A percentile compares a stretch with the other conserved stretches of the same genome.
Evolutionary conservation across 2,329 filamentous ascomycete species (phyloP).

Genomic region (Fusarium gaditjirri): DNA sequence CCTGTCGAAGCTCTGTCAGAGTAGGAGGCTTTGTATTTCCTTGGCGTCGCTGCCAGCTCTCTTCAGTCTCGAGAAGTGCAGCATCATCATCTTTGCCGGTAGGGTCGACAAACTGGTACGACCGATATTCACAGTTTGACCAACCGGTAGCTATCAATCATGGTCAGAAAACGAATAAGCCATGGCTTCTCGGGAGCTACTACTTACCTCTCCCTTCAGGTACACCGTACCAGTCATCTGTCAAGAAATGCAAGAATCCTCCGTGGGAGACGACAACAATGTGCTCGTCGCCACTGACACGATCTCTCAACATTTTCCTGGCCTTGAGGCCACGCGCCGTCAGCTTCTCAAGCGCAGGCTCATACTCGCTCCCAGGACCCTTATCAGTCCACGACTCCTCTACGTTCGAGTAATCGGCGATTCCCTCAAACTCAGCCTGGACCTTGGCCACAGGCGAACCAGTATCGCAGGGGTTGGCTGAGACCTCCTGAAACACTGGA

Average conservation of each 20-base stretch:
- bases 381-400: conserved; percentile 79
- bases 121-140: conserved; percentile 78
- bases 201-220: conserved; percentile 54
- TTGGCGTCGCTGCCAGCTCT: conserved; percentile 59
- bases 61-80: conserved; percentile 58
- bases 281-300: conserved; percentile 65
- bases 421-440: conserved; percentile 67
- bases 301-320: conserved; percentile 66
- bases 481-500: conserved; percentile 83
- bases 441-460: conserved; percentile 70
- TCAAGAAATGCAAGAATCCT: conserved; percentile 85
- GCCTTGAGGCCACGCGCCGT: conserved; percentile 69
- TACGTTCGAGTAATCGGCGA: conserved; percentile 72
- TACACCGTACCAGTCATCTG: conserved; percentile 79
- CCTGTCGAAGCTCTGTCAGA: conserved; percentile 58
- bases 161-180: conserved; percentile 5
- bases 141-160: conserved; percentile 72
- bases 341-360: conserved; percentile 63
- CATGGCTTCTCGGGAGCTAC: background rate
- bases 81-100: conserved; percentile 61
- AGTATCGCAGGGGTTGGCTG: conserved; percentile 78
- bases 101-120: conserved; percentile 70
- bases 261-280: conserved; percentile 85
- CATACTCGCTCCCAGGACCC: conserved; percentile 53
- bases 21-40: conserved; percentile 55